Conservation (phyloP, 2,329 filamentous ascomycete species). For the Microsporum audouinii region DNA sequence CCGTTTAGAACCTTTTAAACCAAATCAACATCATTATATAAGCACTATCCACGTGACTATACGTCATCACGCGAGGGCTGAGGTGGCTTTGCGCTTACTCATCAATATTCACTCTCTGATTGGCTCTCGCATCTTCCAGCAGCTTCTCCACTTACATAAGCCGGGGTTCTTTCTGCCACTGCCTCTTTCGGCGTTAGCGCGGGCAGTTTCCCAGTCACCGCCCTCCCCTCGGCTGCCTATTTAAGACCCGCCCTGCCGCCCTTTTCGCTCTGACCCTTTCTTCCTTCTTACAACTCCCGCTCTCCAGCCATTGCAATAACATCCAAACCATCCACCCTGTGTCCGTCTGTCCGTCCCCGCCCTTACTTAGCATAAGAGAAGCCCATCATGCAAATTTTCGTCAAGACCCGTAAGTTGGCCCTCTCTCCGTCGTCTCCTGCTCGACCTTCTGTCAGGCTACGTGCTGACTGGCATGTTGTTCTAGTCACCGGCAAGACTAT, state of each 20-base stretch:
- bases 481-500: constrained; percentile 51
- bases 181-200: constrained; percentile 1
- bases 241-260: constrained; percentile 15
- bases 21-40: no score
- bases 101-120: not conserved
- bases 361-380: constrained; percentile 10
- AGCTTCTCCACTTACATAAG: not conserved
- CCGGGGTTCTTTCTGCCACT: not conserved
- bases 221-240: constrained; percentile 14
- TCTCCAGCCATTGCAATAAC: constrained; percentile 5
- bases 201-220: constrained; percentile 14
- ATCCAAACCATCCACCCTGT: constrained; percentile 10
- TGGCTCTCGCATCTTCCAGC: not conserved
- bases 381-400: constrained; percentile 86
- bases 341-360: not conserved
- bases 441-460: constrained; percentile 23
- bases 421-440: constrained; percentile 8
- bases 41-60: not conserved
- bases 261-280: constrained; percentile 14
- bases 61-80: constrained; percentile 1
- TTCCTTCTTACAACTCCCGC: constrained; percentile 8
- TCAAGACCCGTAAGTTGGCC: constrained; percentile 71
- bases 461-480: constrained; percentile 6
- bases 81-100: not conserved
- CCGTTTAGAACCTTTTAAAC: no score